Base-by-base conservation (phyloP, 768 basidiomycete genomes). In the Hirschioporus abietinus region DNA sequence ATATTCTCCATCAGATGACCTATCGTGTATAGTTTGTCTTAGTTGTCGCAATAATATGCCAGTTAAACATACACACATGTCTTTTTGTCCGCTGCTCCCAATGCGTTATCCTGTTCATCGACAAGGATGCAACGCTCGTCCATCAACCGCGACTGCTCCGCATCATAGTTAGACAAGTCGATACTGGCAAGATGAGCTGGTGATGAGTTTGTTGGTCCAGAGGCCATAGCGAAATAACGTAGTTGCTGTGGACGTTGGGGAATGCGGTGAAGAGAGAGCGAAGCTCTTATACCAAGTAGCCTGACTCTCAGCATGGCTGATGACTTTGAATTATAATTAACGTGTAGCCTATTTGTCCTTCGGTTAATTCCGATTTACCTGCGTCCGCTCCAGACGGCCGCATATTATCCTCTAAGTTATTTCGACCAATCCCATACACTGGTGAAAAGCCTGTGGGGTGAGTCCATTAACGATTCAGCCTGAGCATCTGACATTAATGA, bases 1-100 rank as follows among this genome's bases (percentile, higher is more conserved):
- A 99, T 96, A 76, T 97, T 97, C 75, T 92, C 90, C 95, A 99
- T 99, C 65, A 99, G 80, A 78, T 99, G 97, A 76, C 96, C 96
- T 96, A 75, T 26, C 65, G 10, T 27, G 35, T 12, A 60, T 64
- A 23, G 35, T 17, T n/a, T 24, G 34, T 30, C 23, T 42, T 35
- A 67, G 58, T 57, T 59, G 9, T 25, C 64, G 24, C 20, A 18
- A 34, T 24, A 23, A 23, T 52, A 60, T 34, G 27, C 20, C 17
- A 1, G 23, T 23, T 27, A 5, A 60, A 30, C 20, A n/a, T 1
- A 80, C 90, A 70, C 72, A 95, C 96, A 99, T 24, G 93, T 95
- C 81, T 99, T 99, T 83, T 99, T 99, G 78, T 95, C 93, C 68
- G 89, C 83, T 26, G 93, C 91, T 26, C 95, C 95, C 63, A 95